A percentile compares a stretch with the other conserved stretches of the same genome.
Conservation (phyloP, 2,329 filamentous ascomycete species). For the Alternaria metachromatica region DNA sequence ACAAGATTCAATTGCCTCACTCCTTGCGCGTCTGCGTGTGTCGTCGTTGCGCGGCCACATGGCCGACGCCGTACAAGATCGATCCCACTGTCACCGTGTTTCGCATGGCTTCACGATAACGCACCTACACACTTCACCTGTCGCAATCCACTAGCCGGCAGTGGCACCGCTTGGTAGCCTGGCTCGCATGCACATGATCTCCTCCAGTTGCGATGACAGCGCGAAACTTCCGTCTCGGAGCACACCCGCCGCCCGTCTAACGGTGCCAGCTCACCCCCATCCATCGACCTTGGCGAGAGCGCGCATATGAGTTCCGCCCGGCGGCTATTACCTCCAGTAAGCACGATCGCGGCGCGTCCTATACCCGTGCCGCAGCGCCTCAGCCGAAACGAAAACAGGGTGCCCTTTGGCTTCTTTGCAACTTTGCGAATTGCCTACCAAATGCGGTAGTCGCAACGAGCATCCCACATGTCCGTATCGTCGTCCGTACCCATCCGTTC, state of each 20-base stretch:
- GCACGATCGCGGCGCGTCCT: slow-evolving; percentile 8
- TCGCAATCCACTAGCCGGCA: background rate
- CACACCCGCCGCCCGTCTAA: background rate
- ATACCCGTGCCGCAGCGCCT: slow-evolving; percentile 16
- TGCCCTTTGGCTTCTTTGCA: background rate
- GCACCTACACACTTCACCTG: background rate
- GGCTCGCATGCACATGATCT: background rate
- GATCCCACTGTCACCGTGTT: background rate
- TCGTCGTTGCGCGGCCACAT: slow-evolving; percentile 11
- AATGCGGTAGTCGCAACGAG: background rate
- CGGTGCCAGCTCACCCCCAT: background rate
- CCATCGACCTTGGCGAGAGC: slow-evolving; percentile 4
- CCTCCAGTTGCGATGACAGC: background rate
- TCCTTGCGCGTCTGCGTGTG: slow-evolving; percentile 4
- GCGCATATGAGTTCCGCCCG: slow-evolving; percentile 6
- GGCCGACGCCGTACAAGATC: slow-evolving; percentile 5
- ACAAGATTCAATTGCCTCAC: slow-evolving; percentile 17
- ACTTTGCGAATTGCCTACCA: slow-evolving; percentile 5
- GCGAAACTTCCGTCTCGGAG: background rate
- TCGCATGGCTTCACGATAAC: slow-evolving; percentile 1
- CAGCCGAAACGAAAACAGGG: slow-evolving; percentile 15
- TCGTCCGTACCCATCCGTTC: background rate
- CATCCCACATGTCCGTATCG: background rate
- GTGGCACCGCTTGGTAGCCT: background rate
- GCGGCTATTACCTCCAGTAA: slow-evolving; percentile 28